Conservation (phyloP, 2,329 filamentous ascomycete genomes). For the Exserohilum rostratum region DNA sequence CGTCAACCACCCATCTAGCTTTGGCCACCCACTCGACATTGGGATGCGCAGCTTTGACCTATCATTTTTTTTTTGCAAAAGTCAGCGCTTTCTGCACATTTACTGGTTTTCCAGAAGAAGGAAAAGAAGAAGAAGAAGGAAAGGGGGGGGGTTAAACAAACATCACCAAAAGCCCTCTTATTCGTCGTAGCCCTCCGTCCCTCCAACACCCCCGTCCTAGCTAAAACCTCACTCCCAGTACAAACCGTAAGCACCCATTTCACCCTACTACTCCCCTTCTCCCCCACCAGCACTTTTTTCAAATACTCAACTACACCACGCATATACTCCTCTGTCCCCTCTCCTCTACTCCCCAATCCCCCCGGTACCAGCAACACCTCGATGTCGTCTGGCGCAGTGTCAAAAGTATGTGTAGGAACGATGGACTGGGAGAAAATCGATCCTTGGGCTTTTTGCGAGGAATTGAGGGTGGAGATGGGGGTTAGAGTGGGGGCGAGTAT, state of each 20-base stretch:
- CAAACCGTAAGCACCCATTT: constrained; percentile 69
- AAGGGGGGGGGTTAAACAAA: background rate
- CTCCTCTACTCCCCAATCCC: constrained; percentile 56
- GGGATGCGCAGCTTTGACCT: constrained; percentile 55
- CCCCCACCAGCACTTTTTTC: constrained; percentile 50
- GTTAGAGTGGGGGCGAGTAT: constrained; percentile 43
- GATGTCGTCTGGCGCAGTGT: constrained; percentile 54
- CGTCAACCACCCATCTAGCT: constrained; percentile 70
- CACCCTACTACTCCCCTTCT: constrained; percentile 51
- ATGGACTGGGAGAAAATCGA: constrained; percentile 47
- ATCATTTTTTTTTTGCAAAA: too few species aligned
- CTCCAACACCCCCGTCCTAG: constrained; percentile 65
- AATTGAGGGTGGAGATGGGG: constrained; percentile 41
- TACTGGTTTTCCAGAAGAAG: too few species aligned
- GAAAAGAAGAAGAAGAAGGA: background rate
- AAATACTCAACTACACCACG: constrained; percentile 56
- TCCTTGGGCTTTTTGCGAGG: constrained; percentile 12
- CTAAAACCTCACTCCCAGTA: constrained; percentile 66
- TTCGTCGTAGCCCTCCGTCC: constrained; percentile 69
- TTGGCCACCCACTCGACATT: constrained; percentile 65
- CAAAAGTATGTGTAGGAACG: constrained; percentile 63
- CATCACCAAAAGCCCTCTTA: constrained; percentile 61
- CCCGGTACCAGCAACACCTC: constrained; percentile 72
- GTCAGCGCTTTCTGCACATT: too few species aligned
- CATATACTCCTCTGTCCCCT: constrained; percentile 33